Conservation (phyloP, 768 basidiomycete genomes). For the Leucocoprinus sp. region DNA sequence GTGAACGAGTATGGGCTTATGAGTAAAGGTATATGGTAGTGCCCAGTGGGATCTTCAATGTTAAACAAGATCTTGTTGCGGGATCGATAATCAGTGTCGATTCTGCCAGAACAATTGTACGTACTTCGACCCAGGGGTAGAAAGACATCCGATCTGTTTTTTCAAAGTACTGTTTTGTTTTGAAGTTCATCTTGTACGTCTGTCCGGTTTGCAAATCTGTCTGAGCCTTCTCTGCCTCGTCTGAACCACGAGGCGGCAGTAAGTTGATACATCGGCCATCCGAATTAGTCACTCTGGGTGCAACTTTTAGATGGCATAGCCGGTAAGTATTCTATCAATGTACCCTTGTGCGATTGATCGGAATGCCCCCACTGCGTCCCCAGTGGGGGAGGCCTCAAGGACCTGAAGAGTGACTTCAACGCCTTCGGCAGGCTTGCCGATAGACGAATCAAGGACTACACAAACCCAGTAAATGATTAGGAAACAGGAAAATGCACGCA, state of each 20-base stretch:
- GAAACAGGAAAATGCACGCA: not conserved
- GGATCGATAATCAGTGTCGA: conserved; percentile 7
- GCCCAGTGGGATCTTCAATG: conserved; percentile 64
- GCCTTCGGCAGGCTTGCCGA: conserved; percentile 72
- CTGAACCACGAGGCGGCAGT: conserved; percentile 46
- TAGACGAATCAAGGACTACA: conserved; percentile 78
- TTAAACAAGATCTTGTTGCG: conserved; percentile 66
- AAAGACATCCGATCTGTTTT: conserved; percentile 57
- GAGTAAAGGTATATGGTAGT: conserved; percentile 87
- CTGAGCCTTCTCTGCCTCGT: conserved; percentile 31
- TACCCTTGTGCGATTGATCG: conserved; percentile 55
- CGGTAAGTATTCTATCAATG: conserved; percentile 9
- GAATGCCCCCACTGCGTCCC: conserved; percentile 37
- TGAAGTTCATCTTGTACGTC: conserved; percentile 80
- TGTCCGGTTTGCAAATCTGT: conserved; percentile 44
- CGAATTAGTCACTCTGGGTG: conserved; percentile 56
- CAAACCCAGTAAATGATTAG: not conserved
- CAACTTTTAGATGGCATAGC: conserved; percentile 9
- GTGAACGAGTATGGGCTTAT: conserved; percentile 90
- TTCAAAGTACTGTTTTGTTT: conserved; percentile 77
- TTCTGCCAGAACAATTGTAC: conserved; percentile 12
- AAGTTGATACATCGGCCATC: conserved; percentile 81
- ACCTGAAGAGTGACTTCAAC: conserved; percentile 58
- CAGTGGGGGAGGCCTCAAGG: conserved; percentile 26
- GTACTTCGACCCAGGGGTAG: conserved; percentile 88